Evolutionary conservation across 768 basidiomycete species (phyloP).

Genomic region (Harrya chromipes): DNA sequence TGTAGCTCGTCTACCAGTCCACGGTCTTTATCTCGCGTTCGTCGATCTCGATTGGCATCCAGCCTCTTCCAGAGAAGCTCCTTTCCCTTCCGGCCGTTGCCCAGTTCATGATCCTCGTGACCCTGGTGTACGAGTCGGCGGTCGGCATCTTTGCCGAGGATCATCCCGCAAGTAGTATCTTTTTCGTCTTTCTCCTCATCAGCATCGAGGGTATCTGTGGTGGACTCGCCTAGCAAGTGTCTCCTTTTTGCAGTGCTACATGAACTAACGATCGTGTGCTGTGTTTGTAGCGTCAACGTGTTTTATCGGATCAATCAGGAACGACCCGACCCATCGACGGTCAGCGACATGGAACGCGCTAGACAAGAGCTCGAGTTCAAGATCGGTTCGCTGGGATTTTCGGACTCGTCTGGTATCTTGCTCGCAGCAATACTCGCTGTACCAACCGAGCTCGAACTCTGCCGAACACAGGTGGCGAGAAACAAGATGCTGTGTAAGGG

Average conservation of each 20-base stretch:
- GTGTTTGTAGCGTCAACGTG: constrained; percentile 70
- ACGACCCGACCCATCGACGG: constrained; percentile 43
- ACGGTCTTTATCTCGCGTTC: constrained; percentile 94
- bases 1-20: constrained; percentile 78
- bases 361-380: constrained; percentile 84
- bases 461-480: constrained; percentile 63
- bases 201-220: constrained; percentile 91
- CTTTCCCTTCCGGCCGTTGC: constrained; percentile 74
- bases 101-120: constrained; percentile 62
- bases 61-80: constrained; percentile 65
- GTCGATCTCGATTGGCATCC: constrained; percentile 80
- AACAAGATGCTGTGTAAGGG: constrained; percentile 71
- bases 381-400: constrained; percentile 86
- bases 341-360: constrained; percentile 53
- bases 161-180: constrained; percentile 46
- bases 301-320: constrained; percentile 84
- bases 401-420: constrained; percentile 73
- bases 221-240: constrained; percentile 80
- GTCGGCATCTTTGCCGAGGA: constrained; percentile 58
- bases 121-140: constrained; percentile 64
- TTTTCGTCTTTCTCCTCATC: constrained; percentile 71
- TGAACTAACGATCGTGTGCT: neutral
- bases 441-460: constrained; percentile 66
- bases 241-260: neutral
- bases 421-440: constrained; percentile 39